Evolutionary conservation across 768 basidiomycete genomes (phyloP), one percentile per base, ranked within the genome.

Genomic region (Fomitopsis serialis): DNA sequence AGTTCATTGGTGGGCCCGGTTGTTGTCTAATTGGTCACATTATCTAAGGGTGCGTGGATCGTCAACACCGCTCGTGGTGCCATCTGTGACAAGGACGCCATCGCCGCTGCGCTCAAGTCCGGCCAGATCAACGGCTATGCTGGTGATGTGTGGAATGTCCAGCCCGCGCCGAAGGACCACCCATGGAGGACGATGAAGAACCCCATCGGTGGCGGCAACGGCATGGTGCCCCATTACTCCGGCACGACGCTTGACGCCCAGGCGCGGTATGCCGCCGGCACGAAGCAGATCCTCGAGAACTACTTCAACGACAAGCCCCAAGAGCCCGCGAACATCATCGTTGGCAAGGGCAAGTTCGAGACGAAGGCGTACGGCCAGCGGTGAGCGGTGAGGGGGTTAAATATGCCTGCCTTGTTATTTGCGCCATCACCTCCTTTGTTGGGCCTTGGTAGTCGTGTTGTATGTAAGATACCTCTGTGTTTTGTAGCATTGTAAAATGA

Each of bases 41-140:
- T n/a, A n/a, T n/a, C 19, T n/a, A 23, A 56, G 59, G 92, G 91
- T 46, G 81, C 92, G 15, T 93, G 88, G 87, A 81, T 95, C 62
- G 86, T 96, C 65, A 96, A 96, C 80, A 92, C 91, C 25, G 90
- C 91, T 48, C 89, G 92, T 60, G 93, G 93, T 42, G 93, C 93
- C 40, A 92, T 96, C 63, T 92, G 89, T 66, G 85, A 91, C 71
- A 83, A 83, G 59, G 82, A 92, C 56, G 91, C 82, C 42, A 85
- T 95, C 54, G 84, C 85, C 3, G 82, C 67, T 0, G 91, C 92
- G 12, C 67, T 96, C 52, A 76, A 80, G 72, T 83, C 78, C 49
- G 92, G 92, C 17, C 87, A 90, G 27, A 68, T 95, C 56, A 68
- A 72, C 52, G 92, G 69, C 25, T 74, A 72, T 64, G 56, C 72